Base-by-base conservation (phyloP, 192 early-diverging fungal species). In the Thoreauomyces humboldtii region DNA sequence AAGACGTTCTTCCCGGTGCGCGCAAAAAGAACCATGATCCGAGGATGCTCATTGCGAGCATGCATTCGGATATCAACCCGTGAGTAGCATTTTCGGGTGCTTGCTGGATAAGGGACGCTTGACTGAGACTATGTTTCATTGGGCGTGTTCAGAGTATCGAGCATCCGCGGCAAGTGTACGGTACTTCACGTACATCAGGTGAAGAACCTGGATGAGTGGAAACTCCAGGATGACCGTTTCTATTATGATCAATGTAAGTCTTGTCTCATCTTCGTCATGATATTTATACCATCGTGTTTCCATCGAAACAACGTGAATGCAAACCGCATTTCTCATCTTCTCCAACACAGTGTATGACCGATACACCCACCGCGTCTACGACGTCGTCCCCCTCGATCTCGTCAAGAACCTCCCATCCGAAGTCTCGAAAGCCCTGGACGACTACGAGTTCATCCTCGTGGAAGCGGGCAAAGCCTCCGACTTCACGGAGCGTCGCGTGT, bases 271-370 rank as follows among this genome's bases (percentile, higher is more conserved):
- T n/a, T n/a, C n/a, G n/a, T n/a, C n/a, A n/a, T n/a, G n/a, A n/a
- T n/a, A n/a, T n/a, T n/a, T n/a, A n/a, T n/a, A n/a, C n/a, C n/a
- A n/a, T n/a, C n/a, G n/a, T n/a, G n/a, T n/a, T n/a, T n/a, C n/a
- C n/a, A n/a, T n/a, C n/a, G n/a, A n/a, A n/a, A n/a, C n/a, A n/a
- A n/a, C n/a, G n/a, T n/a, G n/a, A n/a, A n/a, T n/a, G n/a, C n/a
- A n/a, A n/a, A n/a, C n/a, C n/a, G n/a, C n/a, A n/a, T n/a, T n/a
- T n/a, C n/a, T n/a, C 0, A 14, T 52, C 15, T 1, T n/a, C n/a
- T n/a, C n/a, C n/a, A n/a, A n/a, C n/a, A n/a, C 58, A 77, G 75
- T 96, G 17, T 96, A 92, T 61, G 94, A 96, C 70, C 85, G 92
- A 29, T 94, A 91, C 77, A 95, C 88, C 25, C 86, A 88, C 34